phyloP scores from a whole-genome alignment of 208 protist species.

The Endotrypanum monterogeii region DNA sequence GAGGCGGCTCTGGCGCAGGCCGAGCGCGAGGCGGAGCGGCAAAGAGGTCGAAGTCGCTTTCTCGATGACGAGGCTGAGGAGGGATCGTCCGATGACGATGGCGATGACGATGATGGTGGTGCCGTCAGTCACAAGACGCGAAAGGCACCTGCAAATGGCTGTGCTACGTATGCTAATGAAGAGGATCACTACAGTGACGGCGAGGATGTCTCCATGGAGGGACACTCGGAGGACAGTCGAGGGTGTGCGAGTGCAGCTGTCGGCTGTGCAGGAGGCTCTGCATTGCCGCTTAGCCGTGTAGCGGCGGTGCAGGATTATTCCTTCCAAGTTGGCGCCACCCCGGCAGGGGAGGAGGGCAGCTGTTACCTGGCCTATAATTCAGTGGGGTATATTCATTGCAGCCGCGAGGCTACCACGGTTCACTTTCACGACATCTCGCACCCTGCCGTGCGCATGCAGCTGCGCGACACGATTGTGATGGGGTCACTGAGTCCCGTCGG shows the following conservation, averaged over 20 bases:
- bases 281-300: background rate
- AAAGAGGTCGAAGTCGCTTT: slow-evolving; percentile 48
- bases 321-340: slow-evolving; percentile 85
- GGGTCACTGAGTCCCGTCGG: slow-evolving; percentile 77
- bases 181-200: slow-evolving; percentile 32
- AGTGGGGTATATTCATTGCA: slow-evolving; percentile 75
- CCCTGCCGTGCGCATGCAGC: slow-evolving; percentile 61
- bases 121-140: background rate
- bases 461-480: slow-evolving; percentile 72
- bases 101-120: slow-evolving; percentile 24
- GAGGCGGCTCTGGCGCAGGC: slow-evolving; percentile 36
- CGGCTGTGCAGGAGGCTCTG: background rate
- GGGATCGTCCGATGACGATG: slow-evolving; percentile 40
- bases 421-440: slow-evolving; percentile 86
- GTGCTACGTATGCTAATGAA: slow-evolving; percentile 11
- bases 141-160: background rate
- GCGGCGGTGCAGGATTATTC: slow-evolving; percentile 53
- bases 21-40: slow-evolving; percentile 34
- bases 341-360: slow-evolving; percentile 55
- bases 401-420: slow-evolving; percentile 56
- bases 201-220: slow-evolving; percentile 16
- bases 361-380: slow-evolving; percentile 91
- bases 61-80: slow-evolving; percentile 88
- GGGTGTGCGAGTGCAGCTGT: background rate
- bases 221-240: slow-evolving; percentile 15